phyloP scores from a whole-genome alignment of 345 rosid genomes.

The Corymbia maculata region DNA sequence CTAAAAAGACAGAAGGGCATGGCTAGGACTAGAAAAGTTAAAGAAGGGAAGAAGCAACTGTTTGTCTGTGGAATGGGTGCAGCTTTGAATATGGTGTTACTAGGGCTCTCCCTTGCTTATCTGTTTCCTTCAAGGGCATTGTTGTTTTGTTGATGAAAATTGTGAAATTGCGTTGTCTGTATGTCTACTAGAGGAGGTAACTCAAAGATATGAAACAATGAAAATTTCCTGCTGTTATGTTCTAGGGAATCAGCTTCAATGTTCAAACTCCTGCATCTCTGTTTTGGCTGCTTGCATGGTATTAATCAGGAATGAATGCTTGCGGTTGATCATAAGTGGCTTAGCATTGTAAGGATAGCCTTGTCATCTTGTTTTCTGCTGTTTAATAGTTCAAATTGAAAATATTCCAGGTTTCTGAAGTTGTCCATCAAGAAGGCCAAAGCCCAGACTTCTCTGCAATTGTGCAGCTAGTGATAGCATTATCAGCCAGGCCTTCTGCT shows the following conservation, averaged over 20 bases:
- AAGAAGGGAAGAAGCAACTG: neutral
- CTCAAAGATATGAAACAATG: neutral
- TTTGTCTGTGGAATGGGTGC: neutral
- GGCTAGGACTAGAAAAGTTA: neutral
- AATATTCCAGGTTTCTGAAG: constrained; percentile 75
- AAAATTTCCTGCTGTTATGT: neutral
- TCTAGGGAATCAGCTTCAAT: neutral
- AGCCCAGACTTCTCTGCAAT: constrained; percentile 65
- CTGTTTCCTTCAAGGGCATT: neutral
- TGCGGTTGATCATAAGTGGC: neutral
- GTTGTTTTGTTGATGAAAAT: neutral
- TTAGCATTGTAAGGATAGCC: neutral
- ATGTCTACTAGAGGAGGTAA: neutral
- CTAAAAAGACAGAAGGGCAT: neutral
- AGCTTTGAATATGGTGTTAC: neutral
- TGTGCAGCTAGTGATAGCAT: constrained; percentile 66
- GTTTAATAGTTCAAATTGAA: neutral
- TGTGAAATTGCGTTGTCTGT: neutral
- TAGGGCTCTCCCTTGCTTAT: neutral
- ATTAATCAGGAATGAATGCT: neutral
- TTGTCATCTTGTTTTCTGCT: neutral
- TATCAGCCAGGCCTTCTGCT: constrained; percentile 44
- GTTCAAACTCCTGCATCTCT: neutral
- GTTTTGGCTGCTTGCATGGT: neutral
- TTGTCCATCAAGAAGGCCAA: constrained; percentile 57